Conservation (phyloP, 495 filamentous ascomycete species). For the Tetracladium setigerum region DNA sequence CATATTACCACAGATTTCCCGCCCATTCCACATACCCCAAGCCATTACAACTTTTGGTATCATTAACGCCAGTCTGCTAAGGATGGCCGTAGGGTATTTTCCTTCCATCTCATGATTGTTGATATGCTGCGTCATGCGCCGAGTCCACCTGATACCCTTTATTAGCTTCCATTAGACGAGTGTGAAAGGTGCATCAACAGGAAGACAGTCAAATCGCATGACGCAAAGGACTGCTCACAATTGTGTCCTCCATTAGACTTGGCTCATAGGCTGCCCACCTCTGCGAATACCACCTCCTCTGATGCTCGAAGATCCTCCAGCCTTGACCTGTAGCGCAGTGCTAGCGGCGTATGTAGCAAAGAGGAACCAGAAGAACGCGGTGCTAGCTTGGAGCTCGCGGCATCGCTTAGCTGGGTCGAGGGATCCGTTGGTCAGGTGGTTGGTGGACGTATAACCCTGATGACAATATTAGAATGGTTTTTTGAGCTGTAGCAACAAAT, state of each 20-base stretch:
- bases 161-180: background rate
- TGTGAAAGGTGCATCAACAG: background rate
- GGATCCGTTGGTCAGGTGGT: slow-evolving; percentile 54
- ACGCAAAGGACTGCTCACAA: slow-evolving; percentile 13
- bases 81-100: background rate
- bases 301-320: slow-evolving; percentile 19
- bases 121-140: slow-evolving; percentile 15
- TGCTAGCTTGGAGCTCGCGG: slow-evolving; percentile 59
- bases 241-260: slow-evolving; percentile 42
- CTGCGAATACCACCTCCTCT: slow-evolving; percentile 35
- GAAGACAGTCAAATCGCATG: slow-evolving; percentile 9
- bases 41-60: no score
- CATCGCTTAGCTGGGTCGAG: slow-evolving; percentile 48
- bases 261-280: slow-evolving; percentile 52
- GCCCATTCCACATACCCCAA: no score
- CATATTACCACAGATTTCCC: no score
- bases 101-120: slow-evolving; percentile 9
- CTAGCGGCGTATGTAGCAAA: slow-evolving; percentile 46
- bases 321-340: slow-evolving; percentile 41
- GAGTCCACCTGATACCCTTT: slow-evolving; percentile 5
- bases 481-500: no score
- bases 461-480: background rate
- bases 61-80: no score
- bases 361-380: slow-evolving; percentile 67
- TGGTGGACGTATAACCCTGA: slow-evolving; percentile 47